These are phyloP conservation scores for Fusarium penzigii DNA, from an alignment of 2,329 filamentous ascomycete species.

Conservation along the genomic window DNA sequence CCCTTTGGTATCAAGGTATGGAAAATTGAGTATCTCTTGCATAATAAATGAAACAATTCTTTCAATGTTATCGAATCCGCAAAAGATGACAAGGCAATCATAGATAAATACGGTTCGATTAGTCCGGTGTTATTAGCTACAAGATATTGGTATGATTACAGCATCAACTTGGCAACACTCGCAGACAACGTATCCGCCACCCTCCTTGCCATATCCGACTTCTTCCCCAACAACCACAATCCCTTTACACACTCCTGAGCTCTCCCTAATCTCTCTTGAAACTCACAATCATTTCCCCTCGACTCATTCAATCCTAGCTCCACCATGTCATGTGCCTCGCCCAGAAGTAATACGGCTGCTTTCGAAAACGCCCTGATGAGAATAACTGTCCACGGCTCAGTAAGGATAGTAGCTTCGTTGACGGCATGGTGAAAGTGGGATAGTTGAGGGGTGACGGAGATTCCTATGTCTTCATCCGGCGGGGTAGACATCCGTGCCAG, in stretches of 20 bases:
- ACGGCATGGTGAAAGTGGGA: conserved; percentile 53
- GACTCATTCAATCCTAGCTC: conserved; percentile 22
- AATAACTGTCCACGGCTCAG: conserved; percentile 61
- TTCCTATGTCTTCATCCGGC: conserved; percentile 14
- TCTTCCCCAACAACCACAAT: conserved; percentile 54
- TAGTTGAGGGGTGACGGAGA: conserved; percentile 23
- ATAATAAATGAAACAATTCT: no score
- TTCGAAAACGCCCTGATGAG: conserved; percentile 54
- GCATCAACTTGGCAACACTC: conserved; percentile 11
- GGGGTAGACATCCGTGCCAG: conserved; percentile 48
- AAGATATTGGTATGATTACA: no score
- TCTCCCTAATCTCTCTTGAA: conserved; percentile 35
- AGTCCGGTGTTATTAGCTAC: no score
- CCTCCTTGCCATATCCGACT: conserved; percentile 48
- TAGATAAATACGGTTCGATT: no score
- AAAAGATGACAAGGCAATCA: no score
- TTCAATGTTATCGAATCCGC: no score
- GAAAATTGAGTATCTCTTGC: no score
- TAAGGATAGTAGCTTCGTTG: conserved; percentile 54
- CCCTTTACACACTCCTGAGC: conserved; percentile 52
- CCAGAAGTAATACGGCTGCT: conserved; percentile 41
- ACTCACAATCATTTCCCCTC: conserved; percentile 20
- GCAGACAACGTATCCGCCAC: conserved; percentile 22
- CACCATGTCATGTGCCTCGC: conserved; percentile 27
- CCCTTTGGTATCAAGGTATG: no score